Evolutionary conservation across 305 asterid species (phyloP).

Genomic region (Fraxinus greggii): DNA sequence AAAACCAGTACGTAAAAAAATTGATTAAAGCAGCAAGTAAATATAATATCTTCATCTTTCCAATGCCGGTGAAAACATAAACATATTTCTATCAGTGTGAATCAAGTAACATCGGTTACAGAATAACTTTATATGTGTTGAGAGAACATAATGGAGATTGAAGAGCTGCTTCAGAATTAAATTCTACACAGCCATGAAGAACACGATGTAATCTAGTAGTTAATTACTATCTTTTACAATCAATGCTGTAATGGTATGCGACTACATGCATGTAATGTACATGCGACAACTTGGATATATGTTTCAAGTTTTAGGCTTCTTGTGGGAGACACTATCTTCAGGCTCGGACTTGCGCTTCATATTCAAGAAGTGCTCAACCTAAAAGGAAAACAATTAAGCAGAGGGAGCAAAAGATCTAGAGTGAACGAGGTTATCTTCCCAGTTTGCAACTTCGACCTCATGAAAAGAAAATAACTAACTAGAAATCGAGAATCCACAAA

Average conservation of each 20-base stretch:
- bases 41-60: neutral
- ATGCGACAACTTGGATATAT: neutral
- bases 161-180: neutral
- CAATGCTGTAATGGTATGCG: neutral
- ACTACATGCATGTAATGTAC: neutral
- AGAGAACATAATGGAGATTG: neutral
- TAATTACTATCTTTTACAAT: neutral
- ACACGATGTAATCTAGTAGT: neutral
- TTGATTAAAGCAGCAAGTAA: neutral
- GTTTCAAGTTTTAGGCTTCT: conserved; percentile 66
- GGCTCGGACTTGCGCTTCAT: conserved; percentile 70
- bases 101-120: neutral
- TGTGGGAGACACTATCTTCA: conserved; percentile 46
- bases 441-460: neutral
- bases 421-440: neutral
- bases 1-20: neutral
- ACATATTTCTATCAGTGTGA: neutral
- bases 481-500: neutral
- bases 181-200: neutral
- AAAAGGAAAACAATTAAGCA: conserved; percentile 16
- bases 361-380: conserved; percentile 89
- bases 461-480: neutral
- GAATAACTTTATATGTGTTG: neutral
- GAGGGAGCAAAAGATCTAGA: neutral
- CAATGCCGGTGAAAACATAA: neutral